Conservation (phyloP, 768 basidiomycete genomes). For the Pleurotus ostreatus region DNA sequence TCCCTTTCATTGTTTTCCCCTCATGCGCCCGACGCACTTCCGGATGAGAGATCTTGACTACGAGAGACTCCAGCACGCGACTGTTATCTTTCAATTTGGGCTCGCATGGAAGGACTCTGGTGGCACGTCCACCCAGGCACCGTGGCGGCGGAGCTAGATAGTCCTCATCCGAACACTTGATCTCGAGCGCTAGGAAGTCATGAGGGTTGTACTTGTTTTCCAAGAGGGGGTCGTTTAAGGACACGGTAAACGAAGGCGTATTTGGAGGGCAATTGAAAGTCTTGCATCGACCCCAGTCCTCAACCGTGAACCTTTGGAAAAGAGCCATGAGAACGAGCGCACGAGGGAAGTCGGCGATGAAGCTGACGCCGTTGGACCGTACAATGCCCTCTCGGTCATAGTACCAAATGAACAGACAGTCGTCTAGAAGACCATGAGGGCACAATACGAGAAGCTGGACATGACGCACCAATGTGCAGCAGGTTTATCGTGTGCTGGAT, state of each 20-base stretch:
- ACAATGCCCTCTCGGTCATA: conserved; percentile 22
- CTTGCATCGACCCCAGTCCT: conserved; percentile 17
- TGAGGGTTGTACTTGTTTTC: conserved; percentile 1
- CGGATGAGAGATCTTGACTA: neutral
- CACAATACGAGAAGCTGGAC: neutral
- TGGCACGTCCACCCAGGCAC: neutral
- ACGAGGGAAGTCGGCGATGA: conserved; percentile 20
- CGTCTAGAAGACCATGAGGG: conserved; percentile 13
- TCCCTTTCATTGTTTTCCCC: neutral
- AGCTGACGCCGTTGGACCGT: conserved; percentile 19
- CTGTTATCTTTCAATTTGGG: neutral
- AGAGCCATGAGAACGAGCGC: conserved; percentile 20
- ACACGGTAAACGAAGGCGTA: neutral
- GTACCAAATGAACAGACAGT: conserved; percentile 20
- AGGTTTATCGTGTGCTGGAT: conserved; percentile 9
- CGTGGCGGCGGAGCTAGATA: neutral
- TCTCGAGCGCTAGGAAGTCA: neutral
- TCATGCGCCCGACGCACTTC: neutral
- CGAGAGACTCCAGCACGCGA: neutral
- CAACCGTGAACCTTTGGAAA: conserved; percentile 19
- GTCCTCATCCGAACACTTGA: neutral
- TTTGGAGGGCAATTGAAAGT: neutral
- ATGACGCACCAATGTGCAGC: conserved; percentile 5
- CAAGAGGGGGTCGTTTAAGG: neutral
- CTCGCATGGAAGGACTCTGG: neutral